Evolutionary conservation across 352 stramenopile genomes (phyloP), one percentile per base, ranked within the genome.

Genomic region (Globisporangium emineosum): DNA sequence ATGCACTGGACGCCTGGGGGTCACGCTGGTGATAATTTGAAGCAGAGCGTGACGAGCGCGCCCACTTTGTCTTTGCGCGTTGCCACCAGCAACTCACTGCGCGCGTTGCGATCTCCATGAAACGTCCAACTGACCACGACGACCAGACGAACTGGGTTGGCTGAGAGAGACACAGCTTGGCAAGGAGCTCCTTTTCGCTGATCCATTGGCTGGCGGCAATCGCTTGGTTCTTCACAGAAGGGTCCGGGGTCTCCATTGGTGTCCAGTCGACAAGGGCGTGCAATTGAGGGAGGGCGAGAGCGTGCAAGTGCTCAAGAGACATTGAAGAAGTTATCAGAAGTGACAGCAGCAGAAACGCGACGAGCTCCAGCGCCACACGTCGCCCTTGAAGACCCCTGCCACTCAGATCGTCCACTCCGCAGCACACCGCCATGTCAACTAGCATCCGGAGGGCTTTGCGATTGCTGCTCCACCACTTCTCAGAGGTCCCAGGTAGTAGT

Each of bases 241-340:
- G 35, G 19, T 23, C 40, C 17, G 21, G 17, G 17, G 40, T 1
- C 23, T 1, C 40, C 19, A 47, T 6, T 7, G 17, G 40, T 19
- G 9, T 27, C 62, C 62, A 68, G 17, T 64, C 62, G 8, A 68
- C 32, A 23, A 68, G 64, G 6, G 54, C 47, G 25, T 63, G 19
- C 12, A 68, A 25, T n/a, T 62, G 54, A 15, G 49, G 27, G 15
- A 33, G 17, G 15, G 23, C 55, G 17, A 68, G 55, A 6, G 62
- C 32, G 15, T 68, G 62, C 5, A 47, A 17, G 7, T 64, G 35
- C 17, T 63, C 32, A 27, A 15, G 7, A 12, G 40, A 32, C 29
- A n/a, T n/a, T n/a, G 29, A 47, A 47, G 40, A 12, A 8, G 40
- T 21, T 47, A 10, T 17, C 2, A 17, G 17, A 5, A 68, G 25